Base-by-base conservation (phyloP, 208 protist genomes). In the Trichomonas tenax region DNA sequence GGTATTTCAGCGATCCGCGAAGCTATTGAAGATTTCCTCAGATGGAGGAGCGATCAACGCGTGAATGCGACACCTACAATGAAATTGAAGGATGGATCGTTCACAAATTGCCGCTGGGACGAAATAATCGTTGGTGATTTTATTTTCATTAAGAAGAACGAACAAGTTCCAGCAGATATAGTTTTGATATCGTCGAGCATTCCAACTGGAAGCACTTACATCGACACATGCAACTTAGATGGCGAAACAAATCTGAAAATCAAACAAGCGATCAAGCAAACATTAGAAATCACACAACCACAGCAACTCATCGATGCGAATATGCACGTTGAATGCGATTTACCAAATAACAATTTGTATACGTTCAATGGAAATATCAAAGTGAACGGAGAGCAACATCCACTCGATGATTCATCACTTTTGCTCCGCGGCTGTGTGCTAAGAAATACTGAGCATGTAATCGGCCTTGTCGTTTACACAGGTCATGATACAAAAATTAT, bases 381-480 rank as follows among this genome's bases (percentile, higher is more conserved):
- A 38, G 45, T 93, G 2, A 51, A 93, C 38, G 44, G 14, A 38
- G 10, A 0, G 26, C 34, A 46, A 31, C 40, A 89, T 89, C 34
- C 97, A 86, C 36, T 98, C 34, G 97, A 97, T 51, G 97, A 98
- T 88, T 98, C 98, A 26, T 98, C 99, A 96, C 97, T 98, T 81
- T 45, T 98, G 6, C 98, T 98, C 0, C 97, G 98, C 38, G 98
- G 98, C 15, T 98, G 97, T 96, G 96, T 98, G 0, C 96, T 99
- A 17, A 97, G 98, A 48, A 98, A 98, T 97, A 99, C 98, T 44
- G 97, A 98, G 89, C 98, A 98, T 97, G 97, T 98, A 0, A 97
- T 98, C 14, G 98, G 97, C 15, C 96, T 97, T 0, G 98, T 98
- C 0, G 95, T 99, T 15, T 99, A 98, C 97, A 98, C 98, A 23